phyloP scores from a whole-genome alignment of 1,284 basidiomycete genomes.

The Pseudozyma flocculosa region DNA sequence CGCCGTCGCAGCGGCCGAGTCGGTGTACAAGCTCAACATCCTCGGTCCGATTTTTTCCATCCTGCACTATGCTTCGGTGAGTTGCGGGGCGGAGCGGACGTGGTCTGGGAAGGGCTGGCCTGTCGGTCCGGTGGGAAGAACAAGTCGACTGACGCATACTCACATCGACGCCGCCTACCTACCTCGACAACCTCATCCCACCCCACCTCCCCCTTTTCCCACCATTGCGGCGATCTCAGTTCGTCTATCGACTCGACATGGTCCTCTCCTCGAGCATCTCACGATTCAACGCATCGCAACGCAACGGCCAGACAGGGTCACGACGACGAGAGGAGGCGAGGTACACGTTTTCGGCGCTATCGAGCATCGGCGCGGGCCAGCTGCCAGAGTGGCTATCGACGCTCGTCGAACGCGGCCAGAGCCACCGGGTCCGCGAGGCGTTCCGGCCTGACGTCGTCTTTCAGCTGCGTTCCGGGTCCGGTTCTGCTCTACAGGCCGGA shows the following conservation, averaged over 20 bases:
- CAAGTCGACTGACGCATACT: too few species aligned
- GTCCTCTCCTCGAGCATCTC: background rate
- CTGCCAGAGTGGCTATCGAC: background rate
- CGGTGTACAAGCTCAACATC: background rate
- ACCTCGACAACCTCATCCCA: too few species aligned
- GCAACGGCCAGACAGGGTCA: too few species aligned
- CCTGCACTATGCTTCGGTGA: slow-evolving; percentile 1
- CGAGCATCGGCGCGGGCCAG: background rate
- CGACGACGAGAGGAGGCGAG: too few species aligned
- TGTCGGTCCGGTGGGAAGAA: too few species aligned
- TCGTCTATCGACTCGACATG: background rate
- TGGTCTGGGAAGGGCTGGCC: too few species aligned
- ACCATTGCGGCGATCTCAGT: background rate
- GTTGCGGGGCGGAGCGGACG: background rate
- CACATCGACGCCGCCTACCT: too few species aligned
- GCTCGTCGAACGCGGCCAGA: background rate
- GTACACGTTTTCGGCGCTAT: background rate
- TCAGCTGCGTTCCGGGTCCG: background rate
- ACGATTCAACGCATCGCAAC: too few species aligned
- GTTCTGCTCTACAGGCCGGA: background rate
- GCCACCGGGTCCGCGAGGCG: too few species aligned
- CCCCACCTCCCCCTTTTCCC: background rate
- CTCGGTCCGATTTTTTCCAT: background rate
- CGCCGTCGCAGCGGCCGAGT: too few species aligned
- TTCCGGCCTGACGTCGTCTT: background rate